Conservation (phyloP, 106 monocot species). For the Dendrobium huoshanense region DNA sequence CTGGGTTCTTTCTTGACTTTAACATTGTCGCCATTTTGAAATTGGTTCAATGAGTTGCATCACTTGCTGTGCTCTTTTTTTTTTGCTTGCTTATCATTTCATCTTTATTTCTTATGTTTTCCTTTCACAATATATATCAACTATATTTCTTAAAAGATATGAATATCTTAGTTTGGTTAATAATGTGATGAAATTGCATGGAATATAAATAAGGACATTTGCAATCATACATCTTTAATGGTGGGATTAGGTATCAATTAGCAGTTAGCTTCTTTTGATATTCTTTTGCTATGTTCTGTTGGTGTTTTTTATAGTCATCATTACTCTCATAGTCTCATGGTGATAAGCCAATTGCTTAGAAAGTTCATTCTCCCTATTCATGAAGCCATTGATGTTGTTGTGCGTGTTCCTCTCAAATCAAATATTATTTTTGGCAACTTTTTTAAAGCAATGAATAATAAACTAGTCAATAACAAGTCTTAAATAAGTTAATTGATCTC, state of each 20-base stretch:
- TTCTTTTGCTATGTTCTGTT: too few species aligned
- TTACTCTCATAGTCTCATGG: too few species aligned
- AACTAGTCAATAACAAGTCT: neutral
- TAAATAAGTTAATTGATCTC: neutral
- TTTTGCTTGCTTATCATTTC: too few species aligned
- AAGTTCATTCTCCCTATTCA: too few species aligned
- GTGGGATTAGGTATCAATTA: neutral
- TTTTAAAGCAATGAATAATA: neutral
- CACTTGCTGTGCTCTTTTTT: too few species aligned
- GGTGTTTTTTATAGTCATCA: too few species aligned
- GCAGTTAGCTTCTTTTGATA: too few species aligned
- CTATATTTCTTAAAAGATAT: neutral
- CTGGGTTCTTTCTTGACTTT: too few species aligned
- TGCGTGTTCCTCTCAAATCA: neutral
- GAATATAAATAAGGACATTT: neutral
- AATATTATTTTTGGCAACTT: neutral
- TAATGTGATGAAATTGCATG: neutral
- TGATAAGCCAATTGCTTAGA: too few species aligned
- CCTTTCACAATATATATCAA: neutral
- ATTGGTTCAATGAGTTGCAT: too few species aligned
- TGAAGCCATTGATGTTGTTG: too few species aligned
- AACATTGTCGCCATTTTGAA: too few species aligned
- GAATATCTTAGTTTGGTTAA: neutral
- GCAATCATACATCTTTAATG: neutral
- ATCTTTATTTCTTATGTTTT: neutral